Evolutionary conservation across 768 basidiomycete species (phyloP).

Genomic region (Russula olivacea): DNA sequence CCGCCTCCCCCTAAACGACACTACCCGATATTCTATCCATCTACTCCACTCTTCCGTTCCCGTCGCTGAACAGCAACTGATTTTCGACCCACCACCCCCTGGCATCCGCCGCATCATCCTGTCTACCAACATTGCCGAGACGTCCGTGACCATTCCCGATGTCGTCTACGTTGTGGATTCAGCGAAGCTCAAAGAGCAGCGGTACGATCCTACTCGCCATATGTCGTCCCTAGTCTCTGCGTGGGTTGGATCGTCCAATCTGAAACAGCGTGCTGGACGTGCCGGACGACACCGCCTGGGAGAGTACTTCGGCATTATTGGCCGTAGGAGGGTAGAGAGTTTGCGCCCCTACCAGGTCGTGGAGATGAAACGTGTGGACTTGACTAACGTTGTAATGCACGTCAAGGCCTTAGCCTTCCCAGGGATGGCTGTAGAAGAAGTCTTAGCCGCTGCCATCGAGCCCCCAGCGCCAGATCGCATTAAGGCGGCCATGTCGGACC

Average conservation of each 20-base stretch:
- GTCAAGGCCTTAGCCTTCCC: constrained; percentile 90
- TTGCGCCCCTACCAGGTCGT: constrained; percentile 82
- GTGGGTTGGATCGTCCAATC: constrained; percentile 86
- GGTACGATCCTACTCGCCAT: constrained; percentile 82
- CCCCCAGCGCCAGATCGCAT: constrained; percentile 78
- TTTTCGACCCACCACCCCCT: constrained; percentile 74
- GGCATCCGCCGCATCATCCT: constrained; percentile 86
- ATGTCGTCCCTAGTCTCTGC: constrained; percentile 86
- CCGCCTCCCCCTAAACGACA: constrained; percentile 55
- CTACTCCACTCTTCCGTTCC: constrained; percentile 88
- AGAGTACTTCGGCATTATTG: constrained; percentile 83
- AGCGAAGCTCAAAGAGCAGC: constrained; percentile 81
- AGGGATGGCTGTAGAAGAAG: constrained; percentile 78
- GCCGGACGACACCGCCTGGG: constrained; percentile 89
- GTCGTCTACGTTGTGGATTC: constrained; percentile 93
- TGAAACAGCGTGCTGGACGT: constrained; percentile 87
- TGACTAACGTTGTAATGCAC: constrained; percentile 94
- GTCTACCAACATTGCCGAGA: constrained; percentile 93
- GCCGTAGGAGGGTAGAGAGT: constrained; percentile 50
- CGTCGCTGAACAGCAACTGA: constrained; percentile 78
- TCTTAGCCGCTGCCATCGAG: constrained; percentile 79
- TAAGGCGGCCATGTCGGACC: constrained; percentile 65
- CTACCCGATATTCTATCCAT: constrained; percentile 59
- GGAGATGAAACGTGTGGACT: constrained; percentile 89
- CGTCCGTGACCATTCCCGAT: constrained; percentile 91